Base-by-base conservation (phyloP, 1,139 yeast species). In the Pichia sp. region DNA sequence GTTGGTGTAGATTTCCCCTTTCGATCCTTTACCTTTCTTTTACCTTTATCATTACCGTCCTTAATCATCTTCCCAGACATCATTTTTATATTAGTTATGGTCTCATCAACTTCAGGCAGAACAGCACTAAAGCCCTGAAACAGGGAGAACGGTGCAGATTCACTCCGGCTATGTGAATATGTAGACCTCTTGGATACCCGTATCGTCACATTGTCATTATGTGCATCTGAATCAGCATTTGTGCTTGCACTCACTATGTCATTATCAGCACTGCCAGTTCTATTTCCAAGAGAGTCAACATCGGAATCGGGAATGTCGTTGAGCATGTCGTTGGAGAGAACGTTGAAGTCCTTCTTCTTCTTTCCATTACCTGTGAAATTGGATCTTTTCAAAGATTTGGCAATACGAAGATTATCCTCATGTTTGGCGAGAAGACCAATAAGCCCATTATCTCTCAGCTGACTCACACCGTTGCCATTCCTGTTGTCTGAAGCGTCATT, bases 71-170 rank as follows among this genome's bases (percentile, higher is more conserved):
- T 40, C 1, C 39, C 41, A 4, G 43, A 37, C 22, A 21, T 30
- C 3, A 12, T 22, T 13, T 35, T 40, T 16, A 40, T 34, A 27
- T 43, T 46, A 21, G 50, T 45, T 19, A 56, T 44, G 22, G 60
- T 62, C 42, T 65, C 70, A 44, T 67, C 59, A 18, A 67, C 56
- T 24, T 67, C 68, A 1, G 75, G 76, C 29, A 71, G 49, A 0
- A 72, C 64, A 1, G 84, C 85, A 45, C 65, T 69, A 50, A 78
- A 80, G 0, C 86, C 87, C 52, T 80, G 85, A 47, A 72, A 77
- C 15, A 80, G 57, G 2, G 84, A 72, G 49, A 66, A 74, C 1
- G 52, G 34, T 0, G 43, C 14, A 8, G 28, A 40, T 16, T 21
- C 40, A 13, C 29, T 33, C 23, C 21, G 4, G 24, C 23, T 13